phyloP scores from a whole-genome alignment of 768 basidiomycete genomes.

The Artomyces pyxidatus region DNA sequence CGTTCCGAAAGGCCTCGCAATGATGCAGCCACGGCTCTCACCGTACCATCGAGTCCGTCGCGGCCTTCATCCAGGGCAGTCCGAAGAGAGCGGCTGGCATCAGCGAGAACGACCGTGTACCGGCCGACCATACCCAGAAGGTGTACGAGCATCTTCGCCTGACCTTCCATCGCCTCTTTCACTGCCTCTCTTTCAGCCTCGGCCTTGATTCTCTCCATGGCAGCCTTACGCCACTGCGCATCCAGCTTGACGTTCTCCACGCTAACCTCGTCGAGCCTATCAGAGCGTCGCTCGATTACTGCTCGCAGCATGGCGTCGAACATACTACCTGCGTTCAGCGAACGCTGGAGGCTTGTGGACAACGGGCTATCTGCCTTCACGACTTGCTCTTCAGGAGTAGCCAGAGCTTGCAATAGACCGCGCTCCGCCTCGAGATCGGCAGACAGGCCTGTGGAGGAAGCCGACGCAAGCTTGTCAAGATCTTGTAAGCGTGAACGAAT shows the following conservation, averaged over 20 bases:
- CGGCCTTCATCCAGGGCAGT: conserved; percentile 30
- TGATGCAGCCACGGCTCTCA: conserved; percentile 41
- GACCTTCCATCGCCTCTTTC: conserved; percentile 50
- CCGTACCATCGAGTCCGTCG: conserved; percentile 30
- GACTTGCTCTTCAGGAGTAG: conserved; percentile 61
- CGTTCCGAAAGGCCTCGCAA: conserved; percentile 50
- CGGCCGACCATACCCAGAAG: conserved; percentile 78
- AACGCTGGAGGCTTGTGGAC: conserved; percentile 51
- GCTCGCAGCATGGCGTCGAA: conserved; percentile 85
- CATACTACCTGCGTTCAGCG: conserved; percentile 69
- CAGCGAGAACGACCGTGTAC: conserved; percentile 64
- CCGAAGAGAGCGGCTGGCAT: conserved; percentile 39
- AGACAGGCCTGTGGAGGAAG: conserved; percentile 32
- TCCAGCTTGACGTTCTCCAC: conserved; percentile 67
- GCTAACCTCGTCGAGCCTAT: conserved; percentile 65
- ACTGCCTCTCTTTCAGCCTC: conserved; percentile 60
- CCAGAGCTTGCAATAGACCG: conserved; percentile 57
- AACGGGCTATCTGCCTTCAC: conserved; percentile 52
- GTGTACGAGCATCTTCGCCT: conserved; percentile 59
- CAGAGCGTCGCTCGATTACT: conserved; percentile 69
- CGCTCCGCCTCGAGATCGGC: conserved; percentile 68
- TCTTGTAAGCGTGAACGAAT: conserved; percentile 57
- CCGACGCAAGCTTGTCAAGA: conserved; percentile 36
- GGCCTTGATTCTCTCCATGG: conserved; percentile 62
- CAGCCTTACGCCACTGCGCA: conserved; percentile 52